These are phyloP conservation scores for Yamadazyma dendronema DNA, from an alignment of 1,139 yeast species.

Conservation along the genomic window DNA sequence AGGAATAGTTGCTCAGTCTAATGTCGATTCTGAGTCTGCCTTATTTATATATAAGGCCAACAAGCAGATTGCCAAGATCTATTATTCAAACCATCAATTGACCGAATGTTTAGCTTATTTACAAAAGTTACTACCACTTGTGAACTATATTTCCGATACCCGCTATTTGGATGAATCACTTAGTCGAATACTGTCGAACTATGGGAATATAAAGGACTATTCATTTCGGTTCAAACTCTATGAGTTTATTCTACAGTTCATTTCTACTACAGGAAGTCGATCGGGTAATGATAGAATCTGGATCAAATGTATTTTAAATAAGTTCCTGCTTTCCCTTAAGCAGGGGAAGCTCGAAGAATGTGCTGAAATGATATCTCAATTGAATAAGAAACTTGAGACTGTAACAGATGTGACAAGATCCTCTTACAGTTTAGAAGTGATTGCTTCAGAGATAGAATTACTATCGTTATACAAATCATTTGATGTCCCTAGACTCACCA, in stretches of 20 bases:
- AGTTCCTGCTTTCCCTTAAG: constrained; percentile 49
- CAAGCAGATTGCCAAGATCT: constrained; percentile 65
- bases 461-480: constrained; percentile 29
- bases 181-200: constrained; percentile 51
- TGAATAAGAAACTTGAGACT: constrained; percentile 38
- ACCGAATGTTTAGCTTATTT: constrained; percentile 35
- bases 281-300: constrained; percentile 52
- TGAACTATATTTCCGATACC: constrained; percentile 30
- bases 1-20: constrained; percentile 26
- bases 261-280: constrained; percentile 15
- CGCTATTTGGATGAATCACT: constrained; percentile 64
- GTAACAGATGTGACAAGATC: constrained; percentile 45
- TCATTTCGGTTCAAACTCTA: constrained; percentile 27
- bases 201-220: constrained; percentile 30
- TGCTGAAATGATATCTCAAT: constrained; percentile 32
- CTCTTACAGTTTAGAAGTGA: constrained; percentile 55
- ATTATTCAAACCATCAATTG: constrained; percentile 32
- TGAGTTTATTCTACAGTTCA: constrained; percentile 26
- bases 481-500: constrained; percentile 41
- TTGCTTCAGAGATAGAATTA: constrained; percentile 64
- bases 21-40: constrained; percentile 19
- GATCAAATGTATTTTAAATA: constrained; percentile 53
- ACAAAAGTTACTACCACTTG: constrained; percentile 19
- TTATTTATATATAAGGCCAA: constrained; percentile 58
- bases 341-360: constrained; percentile 36